These are phyloP conservation scores for Pascua guehoae DNA, from an alignment of 1,284 basidiomycete species.

Conservation along the genomic window DNA sequence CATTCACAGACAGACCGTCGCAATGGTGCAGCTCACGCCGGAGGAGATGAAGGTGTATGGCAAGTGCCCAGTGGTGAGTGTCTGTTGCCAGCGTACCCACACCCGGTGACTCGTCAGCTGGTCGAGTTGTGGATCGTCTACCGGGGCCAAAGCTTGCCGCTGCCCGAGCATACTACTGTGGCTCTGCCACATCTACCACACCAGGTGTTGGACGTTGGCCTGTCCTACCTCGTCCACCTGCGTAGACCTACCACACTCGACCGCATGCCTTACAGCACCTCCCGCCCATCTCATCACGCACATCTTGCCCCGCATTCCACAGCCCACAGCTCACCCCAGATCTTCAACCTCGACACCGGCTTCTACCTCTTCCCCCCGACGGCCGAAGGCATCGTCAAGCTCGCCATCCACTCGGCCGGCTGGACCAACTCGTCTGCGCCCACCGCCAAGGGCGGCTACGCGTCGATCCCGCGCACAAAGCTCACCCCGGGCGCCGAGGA, in stretches of 20 bases:
- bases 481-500: slow-evolving; percentile 41
- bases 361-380: slow-evolving; percentile 54
- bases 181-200: no score
- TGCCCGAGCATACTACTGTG: no score
- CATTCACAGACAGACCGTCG: slow-evolving; percentile 59
- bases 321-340: slow-evolving; percentile 11
- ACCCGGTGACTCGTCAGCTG: no score
- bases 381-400: slow-evolving; percentile 49
- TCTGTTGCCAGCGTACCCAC: no score
- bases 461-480: slow-evolving; percentile 46
- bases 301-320: not conserved
- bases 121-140: no score
- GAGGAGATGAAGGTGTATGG: slow-evolving; percentile 65
- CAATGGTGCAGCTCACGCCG: slow-evolving; percentile 66
- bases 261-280: no score
- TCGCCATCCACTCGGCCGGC: slow-evolving; percentile 52
- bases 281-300: not conserved
- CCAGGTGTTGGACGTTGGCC: slow-evolving; percentile 35
- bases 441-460: slow-evolving; percentile 24
- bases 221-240: no score
- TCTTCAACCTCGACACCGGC: slow-evolving; percentile 48
- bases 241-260: no score
- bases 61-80: slow-evolving; percentile 58
- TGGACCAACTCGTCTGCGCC: slow-evolving; percentile 22
- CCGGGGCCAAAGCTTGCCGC: no score